A percentile compares a stretch with the other conserved stretches of the same genome.
Evolutionary conservation across 148 eudicot species (phyloP).

Genomic region (Fagopyrum tataricum): DNA sequence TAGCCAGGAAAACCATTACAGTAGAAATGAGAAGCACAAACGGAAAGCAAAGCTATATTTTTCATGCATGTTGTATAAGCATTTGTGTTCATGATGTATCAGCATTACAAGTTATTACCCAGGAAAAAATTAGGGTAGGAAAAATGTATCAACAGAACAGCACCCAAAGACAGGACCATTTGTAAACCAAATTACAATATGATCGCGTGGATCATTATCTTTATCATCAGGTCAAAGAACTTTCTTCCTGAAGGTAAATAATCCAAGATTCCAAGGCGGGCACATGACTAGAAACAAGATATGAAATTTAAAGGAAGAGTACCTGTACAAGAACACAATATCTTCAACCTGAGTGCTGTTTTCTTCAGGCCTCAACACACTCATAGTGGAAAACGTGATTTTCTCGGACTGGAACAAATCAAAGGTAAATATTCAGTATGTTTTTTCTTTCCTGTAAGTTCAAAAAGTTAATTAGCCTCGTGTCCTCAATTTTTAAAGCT

Average conservation of each 20-base stretch:
- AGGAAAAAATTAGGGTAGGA: not conserved
- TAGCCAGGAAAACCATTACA: not conserved
- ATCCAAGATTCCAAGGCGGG: no score
- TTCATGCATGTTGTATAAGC: not conserved
- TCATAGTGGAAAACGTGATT: constrained; percentile 89
- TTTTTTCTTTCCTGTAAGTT: not conserved
- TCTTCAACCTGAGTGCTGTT: constrained; percentile 57
- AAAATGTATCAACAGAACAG: not conserved
- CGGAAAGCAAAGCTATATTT: not conserved
- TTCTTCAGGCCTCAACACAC: constrained; percentile 70
- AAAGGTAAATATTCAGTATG: constrained; percentile 2
- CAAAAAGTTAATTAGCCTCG: not conserved
- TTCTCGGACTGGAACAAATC: constrained; percentile 50
- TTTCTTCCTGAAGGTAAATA: not conserved
- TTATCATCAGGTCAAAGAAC: not conserved
- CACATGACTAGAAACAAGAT: not conserved
- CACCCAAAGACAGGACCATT: not conserved
- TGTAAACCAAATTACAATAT: not conserved
- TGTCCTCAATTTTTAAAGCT: not conserved
- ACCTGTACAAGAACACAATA: constrained; percentile 89
- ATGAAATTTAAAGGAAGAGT: constrained; percentile 11
- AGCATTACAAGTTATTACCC: not conserved
- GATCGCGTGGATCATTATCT: not conserved
- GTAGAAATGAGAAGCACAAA: not conserved
- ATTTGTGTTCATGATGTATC: not conserved